A percentile compares a stretch with the other conserved stretches of the same genome.
phyloP scores from a whole-genome alignment of 768 basidiomycete species.

The Termitomyces sp. region DNA sequence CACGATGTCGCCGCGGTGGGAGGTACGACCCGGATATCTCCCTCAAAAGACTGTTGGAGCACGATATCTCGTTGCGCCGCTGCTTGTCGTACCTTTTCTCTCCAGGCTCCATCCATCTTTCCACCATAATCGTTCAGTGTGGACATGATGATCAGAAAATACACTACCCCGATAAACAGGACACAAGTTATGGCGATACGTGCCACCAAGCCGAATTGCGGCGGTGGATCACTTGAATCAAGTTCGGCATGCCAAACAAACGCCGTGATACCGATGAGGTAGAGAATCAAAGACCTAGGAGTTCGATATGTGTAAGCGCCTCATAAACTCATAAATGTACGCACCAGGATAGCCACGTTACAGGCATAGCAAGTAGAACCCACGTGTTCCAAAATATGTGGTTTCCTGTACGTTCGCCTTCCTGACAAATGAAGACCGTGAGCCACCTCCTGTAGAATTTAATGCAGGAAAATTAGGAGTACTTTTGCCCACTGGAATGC shows the following conservation, averaged over 20 bases:
- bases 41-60: not conserved
- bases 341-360: constrained; percentile 65
- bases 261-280: constrained; percentile 53
- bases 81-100: not conserved
- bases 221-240: not conserved
- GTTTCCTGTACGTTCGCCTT: constrained; percentile 12
- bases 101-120: constrained; percentile 1
- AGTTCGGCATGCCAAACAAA: constrained; percentile 55
- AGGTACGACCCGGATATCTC: not conserved
- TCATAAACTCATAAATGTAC: not conserved
- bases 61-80: not conserved
- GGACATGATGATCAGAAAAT: constrained; percentile 50
- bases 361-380: constrained; percentile 58
- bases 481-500: constrained; percentile 57
- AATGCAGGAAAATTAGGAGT: not conserved
- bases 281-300: constrained; percentile 58
- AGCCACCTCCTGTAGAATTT: not conserved
- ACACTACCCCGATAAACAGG: constrained; percentile 49
- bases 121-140: constrained; percentile 54
- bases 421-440: not conserved
- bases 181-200: constrained; percentile 48
- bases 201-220: constrained; percentile 39
- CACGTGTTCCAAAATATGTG: constrained; percentile 48
- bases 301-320: no score
- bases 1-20: not conserved